Percentiles rank a stretch among this genome's conserved stretches.
Conservation (phyloP, 2,329 filamentous ascomycete species). For the Alternaria tenuissima region DNA sequence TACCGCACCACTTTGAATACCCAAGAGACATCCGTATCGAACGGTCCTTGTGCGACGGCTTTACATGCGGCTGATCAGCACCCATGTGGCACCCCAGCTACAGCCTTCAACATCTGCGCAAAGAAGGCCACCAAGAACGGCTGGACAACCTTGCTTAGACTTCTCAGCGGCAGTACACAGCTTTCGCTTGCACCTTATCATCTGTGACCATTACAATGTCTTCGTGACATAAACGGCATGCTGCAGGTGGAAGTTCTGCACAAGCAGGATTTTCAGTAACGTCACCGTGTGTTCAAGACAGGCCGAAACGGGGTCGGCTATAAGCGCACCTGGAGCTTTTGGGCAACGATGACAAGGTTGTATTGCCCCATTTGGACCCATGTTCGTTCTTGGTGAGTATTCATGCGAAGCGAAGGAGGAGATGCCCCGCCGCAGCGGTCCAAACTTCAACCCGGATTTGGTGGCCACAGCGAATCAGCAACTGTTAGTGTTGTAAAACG, state of each 20-base stretch:
- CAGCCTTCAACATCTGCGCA: not conserved
- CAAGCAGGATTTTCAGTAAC: slow-evolving; percentile 6
- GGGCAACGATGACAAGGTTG: slow-evolving; percentile 3
- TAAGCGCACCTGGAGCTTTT: not conserved
- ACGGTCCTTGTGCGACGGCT: not conserved
- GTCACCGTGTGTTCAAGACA: slow-evolving; percentile 9
- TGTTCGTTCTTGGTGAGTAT: not conserved
- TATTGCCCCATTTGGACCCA: slow-evolving; percentile 1
- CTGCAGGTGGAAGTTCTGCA: not conserved
- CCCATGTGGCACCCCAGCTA: not conserved
- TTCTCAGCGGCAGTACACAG: not conserved
- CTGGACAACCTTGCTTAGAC: not conserved
- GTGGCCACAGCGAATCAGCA: not conserved
- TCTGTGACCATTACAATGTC: not conserved
- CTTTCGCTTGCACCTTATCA: not conserved
- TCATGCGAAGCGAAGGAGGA: not conserved
- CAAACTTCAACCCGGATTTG: not conserved
- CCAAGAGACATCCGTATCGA: not conserved
- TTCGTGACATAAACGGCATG: not conserved
- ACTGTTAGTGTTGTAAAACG: not conserved
- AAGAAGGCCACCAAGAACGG: not conserved
- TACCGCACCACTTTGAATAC: not conserved
- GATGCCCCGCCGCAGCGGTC: not conserved
- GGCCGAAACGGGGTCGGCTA: slow-evolving; percentile 1
- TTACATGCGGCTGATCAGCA: not conserved